Conservation (phyloP, 2,329 filamentous ascomycete species). For the Aspergillus tubingensis region DNA sequence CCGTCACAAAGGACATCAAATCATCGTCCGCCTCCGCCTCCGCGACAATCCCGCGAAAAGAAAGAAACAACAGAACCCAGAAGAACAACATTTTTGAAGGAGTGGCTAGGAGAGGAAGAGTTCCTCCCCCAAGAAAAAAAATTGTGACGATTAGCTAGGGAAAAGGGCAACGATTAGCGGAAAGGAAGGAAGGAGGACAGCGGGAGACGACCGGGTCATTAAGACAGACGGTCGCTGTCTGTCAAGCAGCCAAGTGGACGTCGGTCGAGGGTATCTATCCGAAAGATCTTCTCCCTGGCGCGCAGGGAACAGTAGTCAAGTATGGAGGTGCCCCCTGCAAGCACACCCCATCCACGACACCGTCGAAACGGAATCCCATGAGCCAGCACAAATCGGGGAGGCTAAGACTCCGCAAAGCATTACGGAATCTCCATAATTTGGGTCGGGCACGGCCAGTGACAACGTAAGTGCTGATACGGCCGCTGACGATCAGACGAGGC, state of each 20-base stretch:
- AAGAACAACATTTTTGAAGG: conserved; percentile 33
- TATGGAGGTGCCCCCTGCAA: conserved; percentile 1
- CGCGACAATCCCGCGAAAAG: conserved; percentile 25
- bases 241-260: neutral
- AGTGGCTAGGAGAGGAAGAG: conserved; percentile 28
- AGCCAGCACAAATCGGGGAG: conserved; percentile 6
- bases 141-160: conserved; percentile 7
- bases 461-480: conserved; percentile 26
- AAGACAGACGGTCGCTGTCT: conserved; percentile 10
- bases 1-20: conserved; percentile 39
- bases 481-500: conserved; percentile 23
- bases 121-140: conserved; percentile 19
- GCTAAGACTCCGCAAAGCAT: conserved; percentile 15
- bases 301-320: neutral
- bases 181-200: neutral
- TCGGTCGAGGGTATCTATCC: conserved; percentile 2
- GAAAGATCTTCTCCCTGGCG: conserved; percentile 2
- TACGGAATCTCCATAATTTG: conserved; percentile 16
- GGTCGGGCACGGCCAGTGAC: conserved; percentile 17
- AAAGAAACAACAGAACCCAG: conserved; percentile 26
- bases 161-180: conserved; percentile 4
- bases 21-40: conserved; percentile 32
- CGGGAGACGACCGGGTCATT: conserved; percentile 8
- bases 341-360: neutral
- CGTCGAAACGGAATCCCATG: conserved; percentile 4